Conservation (phyloP, 139 green algal genomes). For the Micromonas pusilla region DNA sequence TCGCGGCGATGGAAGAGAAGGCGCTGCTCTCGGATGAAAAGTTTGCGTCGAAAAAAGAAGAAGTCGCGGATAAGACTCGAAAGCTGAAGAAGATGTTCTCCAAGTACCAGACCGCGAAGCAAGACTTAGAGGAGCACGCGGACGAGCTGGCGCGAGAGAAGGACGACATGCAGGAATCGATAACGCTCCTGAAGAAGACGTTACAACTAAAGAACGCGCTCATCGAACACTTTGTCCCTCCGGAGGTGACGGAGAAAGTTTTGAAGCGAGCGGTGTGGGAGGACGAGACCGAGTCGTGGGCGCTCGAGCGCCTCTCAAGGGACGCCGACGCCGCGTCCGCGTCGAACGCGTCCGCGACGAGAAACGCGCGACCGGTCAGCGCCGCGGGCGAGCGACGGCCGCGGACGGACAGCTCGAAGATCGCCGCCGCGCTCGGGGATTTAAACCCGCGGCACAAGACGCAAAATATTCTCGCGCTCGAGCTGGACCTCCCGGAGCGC, state of each 20-base stretch:
- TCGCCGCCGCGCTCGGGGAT: conserved; percentile 34
- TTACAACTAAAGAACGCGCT: conserved; percentile 37
- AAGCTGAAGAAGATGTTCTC: conserved; percentile 7
- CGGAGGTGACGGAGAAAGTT: conserved; percentile 25
- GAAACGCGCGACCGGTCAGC: conserved; percentile 21
- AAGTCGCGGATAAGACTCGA: neutral
- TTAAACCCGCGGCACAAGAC: conserved; percentile 36
- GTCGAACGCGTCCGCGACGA: neutral
- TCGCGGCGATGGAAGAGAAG: neutral
- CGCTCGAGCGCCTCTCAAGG: conserved; percentile 31
- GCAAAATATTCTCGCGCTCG: conserved; percentile 30
- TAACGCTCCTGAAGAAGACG: conserved; percentile 31
- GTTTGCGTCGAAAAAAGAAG: conserved; percentile 12
- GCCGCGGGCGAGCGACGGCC: conserved; percentile 24
- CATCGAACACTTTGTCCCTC: conserved; percentile 32
- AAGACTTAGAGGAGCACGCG: conserved; percentile 16
- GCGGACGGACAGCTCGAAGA: conserved; percentile 33
- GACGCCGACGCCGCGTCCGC: too few relatives aligned
- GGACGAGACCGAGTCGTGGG: conserved; percentile 35
- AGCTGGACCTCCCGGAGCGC: conserved; percentile 39
- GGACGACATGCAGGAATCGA: conserved; percentile 41
- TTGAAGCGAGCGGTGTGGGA: conserved; percentile 16
- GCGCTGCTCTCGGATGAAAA: conserved; percentile 6
- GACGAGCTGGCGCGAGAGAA: conserved; percentile 17
- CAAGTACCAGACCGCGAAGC: conserved; percentile 7